phyloP scores from a whole-genome alignment of 768 basidiomycete species.

The Panaeolus cyanescens region DNA sequence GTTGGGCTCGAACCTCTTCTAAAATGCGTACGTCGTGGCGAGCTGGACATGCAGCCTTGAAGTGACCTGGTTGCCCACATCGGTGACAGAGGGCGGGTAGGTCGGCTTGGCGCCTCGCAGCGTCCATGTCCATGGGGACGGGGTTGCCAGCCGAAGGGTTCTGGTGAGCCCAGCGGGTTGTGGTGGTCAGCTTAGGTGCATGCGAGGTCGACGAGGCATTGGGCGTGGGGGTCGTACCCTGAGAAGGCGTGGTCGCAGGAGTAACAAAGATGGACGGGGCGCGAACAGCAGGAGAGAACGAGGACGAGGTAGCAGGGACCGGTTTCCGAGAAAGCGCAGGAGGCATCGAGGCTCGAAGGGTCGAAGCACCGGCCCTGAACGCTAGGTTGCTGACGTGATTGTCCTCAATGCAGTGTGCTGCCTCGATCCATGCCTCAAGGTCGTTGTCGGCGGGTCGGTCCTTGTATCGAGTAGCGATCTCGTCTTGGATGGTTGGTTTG shows the following conservation, averaged over 20 bases:
- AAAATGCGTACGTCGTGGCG: neutral
- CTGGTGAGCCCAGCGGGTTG: neutral
- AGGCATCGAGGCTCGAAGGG: neutral
- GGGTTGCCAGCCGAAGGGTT: neutral
- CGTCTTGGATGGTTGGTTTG: neutral
- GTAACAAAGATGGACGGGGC: too few species aligned
- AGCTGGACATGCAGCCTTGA: neutral
- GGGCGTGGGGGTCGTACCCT: too few species aligned
- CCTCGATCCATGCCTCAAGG: neutral
- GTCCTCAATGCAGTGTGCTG: neutral
- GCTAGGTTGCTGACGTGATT: slow-evolving; percentile 2
- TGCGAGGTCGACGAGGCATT: too few species aligned
- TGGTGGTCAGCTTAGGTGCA: too few species aligned
- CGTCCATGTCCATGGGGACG: neutral
- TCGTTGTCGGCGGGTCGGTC: neutral
- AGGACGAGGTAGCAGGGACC: neutral
- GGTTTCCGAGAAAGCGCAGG: neutral
- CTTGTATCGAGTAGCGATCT: neutral
- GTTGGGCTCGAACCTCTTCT: neutral
- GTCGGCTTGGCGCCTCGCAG: neutral
- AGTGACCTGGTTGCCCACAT: too few species aligned
- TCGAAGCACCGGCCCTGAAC: neutral
- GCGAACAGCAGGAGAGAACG: slow-evolving; percentile 5
- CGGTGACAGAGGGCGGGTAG: neutral
- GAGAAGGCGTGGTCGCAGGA: too few species aligned